Evolutionary conservation across 179 eudicot genomes (phyloP), one percentile per base, ranked within the genome.

Genomic region (Spergularia azorica): DNA sequence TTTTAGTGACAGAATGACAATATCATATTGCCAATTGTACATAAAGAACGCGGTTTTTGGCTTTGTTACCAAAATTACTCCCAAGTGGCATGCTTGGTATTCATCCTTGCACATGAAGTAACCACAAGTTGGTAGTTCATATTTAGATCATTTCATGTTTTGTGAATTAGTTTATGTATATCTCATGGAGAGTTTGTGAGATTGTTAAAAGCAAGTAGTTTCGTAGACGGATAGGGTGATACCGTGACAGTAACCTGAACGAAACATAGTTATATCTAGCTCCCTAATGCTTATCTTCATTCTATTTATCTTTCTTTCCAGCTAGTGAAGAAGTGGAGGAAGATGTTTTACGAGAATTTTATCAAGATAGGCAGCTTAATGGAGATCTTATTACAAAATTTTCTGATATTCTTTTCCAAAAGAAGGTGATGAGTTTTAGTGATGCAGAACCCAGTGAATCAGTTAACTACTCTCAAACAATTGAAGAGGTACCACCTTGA

Each of bases 371-470:
- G 75, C 91, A 84, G 77, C 52, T 85, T 73, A 84, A 83, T 80
- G 96, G 97, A 65, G 98, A 94, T 85, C 74, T 94, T 78, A 78
- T 94, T 54, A 77, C 97, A 10, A 90, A 78, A 78, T 80, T 75
- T 77, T 86, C 90, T 70, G 97, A 94, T 82, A 79, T 76, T 77
- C 51, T 94, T 57, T 91, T 91, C 86, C 79, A 84, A 79, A 85
- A 78, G 81, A 82, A 77, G 51, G 84, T 57, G 15, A 70, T 70
- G 55, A 73, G 55, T 48, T 52, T 76, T 26, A 79, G 71, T 77
- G 80, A 80, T 79, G 74, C 56, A 57, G 85, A 84, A 62, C 15
- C 74, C 62, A 69, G 54, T 20, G 12, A 55, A 52, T 20, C 51
- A 63, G 83, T 64, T 52, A 74, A 82, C 64, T 78, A 11, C 63